Conservation (phyloP, 257 asterid species). For the Solanum clarkiae region DNA sequence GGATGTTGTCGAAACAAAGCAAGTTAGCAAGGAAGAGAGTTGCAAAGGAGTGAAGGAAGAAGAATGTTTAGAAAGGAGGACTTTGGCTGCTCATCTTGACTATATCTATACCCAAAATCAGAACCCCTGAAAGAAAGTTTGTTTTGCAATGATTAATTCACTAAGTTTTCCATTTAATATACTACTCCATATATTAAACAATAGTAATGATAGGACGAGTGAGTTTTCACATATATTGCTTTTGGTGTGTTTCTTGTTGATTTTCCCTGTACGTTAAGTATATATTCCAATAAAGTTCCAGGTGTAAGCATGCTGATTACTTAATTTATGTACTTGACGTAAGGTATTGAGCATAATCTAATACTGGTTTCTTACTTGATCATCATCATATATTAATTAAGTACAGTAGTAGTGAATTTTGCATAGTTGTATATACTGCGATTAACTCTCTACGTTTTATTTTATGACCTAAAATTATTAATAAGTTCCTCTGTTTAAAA, state of each 20-base stretch:
- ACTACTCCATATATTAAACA: background rate
- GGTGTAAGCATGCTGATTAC: background rate
- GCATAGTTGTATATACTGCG: background rate
- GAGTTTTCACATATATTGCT: background rate
- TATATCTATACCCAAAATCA: conserved; percentile 55
- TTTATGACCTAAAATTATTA: too few species aligned
- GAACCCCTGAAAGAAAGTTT: background rate
- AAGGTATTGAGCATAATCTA: background rate
- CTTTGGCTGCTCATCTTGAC: conserved; percentile 51
- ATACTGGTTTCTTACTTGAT: background rate
- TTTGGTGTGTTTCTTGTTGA: background rate
- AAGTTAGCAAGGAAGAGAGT: conserved; percentile 14
- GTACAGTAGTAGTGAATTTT: background rate
- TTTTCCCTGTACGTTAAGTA: background rate
- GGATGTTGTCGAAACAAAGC: background rate
- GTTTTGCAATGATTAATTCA: background rate
- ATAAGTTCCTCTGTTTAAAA: too few species aligned
- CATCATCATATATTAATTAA: background rate
- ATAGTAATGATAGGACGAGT: background rate
- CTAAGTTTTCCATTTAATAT: background rate
- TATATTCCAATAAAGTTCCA: background rate
- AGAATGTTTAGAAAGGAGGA: conserved; percentile 62
- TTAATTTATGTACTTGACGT: background rate
- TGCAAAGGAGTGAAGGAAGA: conserved; percentile 31
- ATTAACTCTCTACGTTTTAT: background rate